Evolutionary conservation across 148 eudicot genomes (phyloP).

Genomic region (Fagopyrum esculentum): DNA sequence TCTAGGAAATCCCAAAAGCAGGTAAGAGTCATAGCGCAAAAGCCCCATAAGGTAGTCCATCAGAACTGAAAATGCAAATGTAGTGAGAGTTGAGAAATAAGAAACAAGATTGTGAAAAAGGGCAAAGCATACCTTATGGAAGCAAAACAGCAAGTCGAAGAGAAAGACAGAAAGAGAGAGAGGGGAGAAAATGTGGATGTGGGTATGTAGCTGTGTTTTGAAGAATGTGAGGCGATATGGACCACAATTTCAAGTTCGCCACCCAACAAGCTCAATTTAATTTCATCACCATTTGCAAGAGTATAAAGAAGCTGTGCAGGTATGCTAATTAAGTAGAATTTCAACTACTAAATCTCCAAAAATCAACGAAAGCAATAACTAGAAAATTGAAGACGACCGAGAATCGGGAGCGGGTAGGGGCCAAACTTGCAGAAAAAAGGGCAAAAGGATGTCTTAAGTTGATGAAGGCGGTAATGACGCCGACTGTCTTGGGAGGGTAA

Average conservation of each 20-base stretch:
- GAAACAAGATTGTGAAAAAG: background rate
- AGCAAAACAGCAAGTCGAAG: background rate
- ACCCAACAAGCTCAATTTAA: constrained; percentile 8
- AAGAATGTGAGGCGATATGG: constrained; percentile 9
- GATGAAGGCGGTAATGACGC: constrained; percentile 4
- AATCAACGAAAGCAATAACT: background rate
- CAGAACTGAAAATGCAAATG: background rate
- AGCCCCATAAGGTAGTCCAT: background rate
- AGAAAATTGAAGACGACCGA: background rate
- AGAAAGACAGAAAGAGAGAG: background rate
- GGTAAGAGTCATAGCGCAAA: background rate
- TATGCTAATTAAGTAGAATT: background rate
- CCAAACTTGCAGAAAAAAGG: constrained; percentile 2
- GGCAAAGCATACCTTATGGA: background rate
- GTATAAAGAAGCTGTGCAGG: background rate
- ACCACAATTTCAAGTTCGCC: background rate
- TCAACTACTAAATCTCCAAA: background rate
- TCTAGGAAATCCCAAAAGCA: background rate
- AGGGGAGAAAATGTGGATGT: background rate
- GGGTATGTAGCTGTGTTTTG: background rate
- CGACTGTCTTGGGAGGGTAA: background rate
- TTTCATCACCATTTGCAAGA: background rate
- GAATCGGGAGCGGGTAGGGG: constrained; percentile 4
- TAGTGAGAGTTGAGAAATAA: background rate
- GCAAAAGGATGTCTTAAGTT: constrained; percentile 4